These are phyloP conservation scores for Talaromyces amestolkiae DNA, from an alignment of 2,329 filamentous ascomycete species.

Conservation along the genomic window DNA sequence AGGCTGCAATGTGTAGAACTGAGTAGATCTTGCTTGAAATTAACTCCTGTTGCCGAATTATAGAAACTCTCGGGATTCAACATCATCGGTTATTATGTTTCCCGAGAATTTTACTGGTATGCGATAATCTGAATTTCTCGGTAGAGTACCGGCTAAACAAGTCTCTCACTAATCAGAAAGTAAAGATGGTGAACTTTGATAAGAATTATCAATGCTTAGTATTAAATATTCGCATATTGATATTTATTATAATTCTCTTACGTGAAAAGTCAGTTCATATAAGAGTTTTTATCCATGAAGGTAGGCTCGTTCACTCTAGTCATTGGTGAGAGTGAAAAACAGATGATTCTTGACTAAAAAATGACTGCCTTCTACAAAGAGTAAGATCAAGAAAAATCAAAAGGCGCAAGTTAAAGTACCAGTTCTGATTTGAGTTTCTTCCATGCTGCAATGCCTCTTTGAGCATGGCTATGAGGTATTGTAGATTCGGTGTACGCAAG, in stretches of 20 bases:
- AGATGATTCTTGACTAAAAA: not conserved
- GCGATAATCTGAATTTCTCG: not conserved
- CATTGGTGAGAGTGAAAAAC: not conserved
- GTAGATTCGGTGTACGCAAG: constrained; percentile 52
- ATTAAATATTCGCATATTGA: not conserved
- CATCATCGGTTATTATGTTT: not conserved
- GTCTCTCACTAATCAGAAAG: not conserved
- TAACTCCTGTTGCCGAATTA: not conserved
- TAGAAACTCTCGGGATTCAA: not conserved
- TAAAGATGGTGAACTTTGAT: not conserved
- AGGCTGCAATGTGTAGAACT: not conserved
- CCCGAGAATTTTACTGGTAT: not conserved
- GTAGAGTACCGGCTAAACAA: not conserved
- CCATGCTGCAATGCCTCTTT: constrained; percentile 51
- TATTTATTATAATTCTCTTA: not conserved
- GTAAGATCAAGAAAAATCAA: not conserved
- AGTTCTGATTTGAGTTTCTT: constrained; percentile 35
- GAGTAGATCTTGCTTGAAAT: not conserved
- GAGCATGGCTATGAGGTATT: constrained; percentile 56
- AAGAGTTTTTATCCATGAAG: not conserved
- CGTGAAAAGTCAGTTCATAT: not conserved
- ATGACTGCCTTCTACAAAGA: not conserved
- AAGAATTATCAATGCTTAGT: no score
- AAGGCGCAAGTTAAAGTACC: not conserved
- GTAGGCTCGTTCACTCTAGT: no score